A percentile compares a stretch with the other conserved stretches of the same genome.
phyloP scores from a whole-genome alignment of 331 rosid genomes.

The Cydonia oblonga region DNA sequence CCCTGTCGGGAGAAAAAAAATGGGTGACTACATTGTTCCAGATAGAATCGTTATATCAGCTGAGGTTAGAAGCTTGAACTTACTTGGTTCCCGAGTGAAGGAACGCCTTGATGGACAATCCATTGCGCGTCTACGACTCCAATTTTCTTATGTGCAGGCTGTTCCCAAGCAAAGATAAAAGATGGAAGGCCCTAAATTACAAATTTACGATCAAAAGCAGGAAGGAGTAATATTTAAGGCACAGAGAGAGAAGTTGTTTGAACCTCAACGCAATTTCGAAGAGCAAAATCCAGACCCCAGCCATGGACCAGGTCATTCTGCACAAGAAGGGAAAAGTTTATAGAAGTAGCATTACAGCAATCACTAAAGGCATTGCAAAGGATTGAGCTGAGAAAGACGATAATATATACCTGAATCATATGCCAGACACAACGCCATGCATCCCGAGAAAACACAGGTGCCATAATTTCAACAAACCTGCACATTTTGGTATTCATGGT shows the following conservation, averaged over 20 bases:
- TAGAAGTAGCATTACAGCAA: not conserved
- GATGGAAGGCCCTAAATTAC: not conserved
- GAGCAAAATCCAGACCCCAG: constrained; percentile 95
- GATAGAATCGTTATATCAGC: not conserved
- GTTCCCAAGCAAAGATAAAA: constrained; percentile 12
- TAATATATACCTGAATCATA: constrained; percentile 63
- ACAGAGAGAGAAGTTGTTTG: not conserved
- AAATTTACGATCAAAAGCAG: not conserved
- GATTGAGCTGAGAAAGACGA: not conserved
- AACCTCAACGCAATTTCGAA: constrained; percentile 72
- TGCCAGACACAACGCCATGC: constrained; percentile 98
- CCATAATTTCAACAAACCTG: constrained; percentile 98
- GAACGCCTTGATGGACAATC: constrained; percentile 76
- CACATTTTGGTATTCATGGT: constrained; percentile 2
- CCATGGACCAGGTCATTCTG: constrained; percentile 94
- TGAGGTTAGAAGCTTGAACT: not conserved
- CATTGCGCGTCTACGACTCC: constrained; percentile 89
- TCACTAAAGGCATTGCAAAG: not conserved
- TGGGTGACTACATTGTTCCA: not conserved
- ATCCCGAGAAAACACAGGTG: constrained; percentile 74
- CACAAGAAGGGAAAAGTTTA: not conserved
- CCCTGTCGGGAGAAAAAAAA: constrained; percentile 37
- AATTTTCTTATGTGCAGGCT: constrained; percentile 74
- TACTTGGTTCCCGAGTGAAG: constrained; percentile 84
- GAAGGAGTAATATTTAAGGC: not conserved